Evolutionary conservation across 768 basidiomycete species (phyloP).

Genomic region (Clitopilus hobsonii): DNA sequence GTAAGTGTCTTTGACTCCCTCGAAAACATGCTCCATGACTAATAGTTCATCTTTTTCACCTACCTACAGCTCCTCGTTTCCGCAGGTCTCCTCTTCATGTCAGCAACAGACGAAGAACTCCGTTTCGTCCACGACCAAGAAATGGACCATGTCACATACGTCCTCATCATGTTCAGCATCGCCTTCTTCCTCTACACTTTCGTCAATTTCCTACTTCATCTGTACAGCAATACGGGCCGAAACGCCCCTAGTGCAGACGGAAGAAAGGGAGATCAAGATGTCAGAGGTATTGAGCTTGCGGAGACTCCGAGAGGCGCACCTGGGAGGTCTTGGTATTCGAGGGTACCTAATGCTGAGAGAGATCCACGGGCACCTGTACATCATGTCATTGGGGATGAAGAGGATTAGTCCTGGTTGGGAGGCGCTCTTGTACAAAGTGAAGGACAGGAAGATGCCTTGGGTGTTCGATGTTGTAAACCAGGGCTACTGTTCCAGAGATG

Average conservation of each 20-base stretch:
- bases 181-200: slow-evolving; percentile 45
- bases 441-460: no score
- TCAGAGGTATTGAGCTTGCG: slow-evolving; percentile 1
- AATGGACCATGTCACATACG: slow-evolving; percentile 92
- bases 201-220: slow-evolving; percentile 63
- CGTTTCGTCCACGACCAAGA: slow-evolving; percentile 59
- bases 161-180: slow-evolving; percentile 67
- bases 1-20: no score
- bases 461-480: no score
- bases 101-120: slow-evolving; percentile 90
- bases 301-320: neutral
- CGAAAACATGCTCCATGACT: neutral
- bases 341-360: neutral
- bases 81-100: slow-evolving; percentile 78
- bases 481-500: no score
- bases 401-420: neutral
- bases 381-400: neutral
- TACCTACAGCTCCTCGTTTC: slow-evolving; percentile 72
- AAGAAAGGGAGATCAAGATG: slow-evolving; percentile 8
- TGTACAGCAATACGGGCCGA: slow-evolving; percentile 60
- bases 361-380: neutral
- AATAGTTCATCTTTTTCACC: neutral
- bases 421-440: neutral
- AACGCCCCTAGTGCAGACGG: slow-evolving; percentile 34
- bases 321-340: neutral